Conservation (phyloP, 2,329 filamentous ascomycete species). For the Hymenoscyphus fraxineus region DNA sequence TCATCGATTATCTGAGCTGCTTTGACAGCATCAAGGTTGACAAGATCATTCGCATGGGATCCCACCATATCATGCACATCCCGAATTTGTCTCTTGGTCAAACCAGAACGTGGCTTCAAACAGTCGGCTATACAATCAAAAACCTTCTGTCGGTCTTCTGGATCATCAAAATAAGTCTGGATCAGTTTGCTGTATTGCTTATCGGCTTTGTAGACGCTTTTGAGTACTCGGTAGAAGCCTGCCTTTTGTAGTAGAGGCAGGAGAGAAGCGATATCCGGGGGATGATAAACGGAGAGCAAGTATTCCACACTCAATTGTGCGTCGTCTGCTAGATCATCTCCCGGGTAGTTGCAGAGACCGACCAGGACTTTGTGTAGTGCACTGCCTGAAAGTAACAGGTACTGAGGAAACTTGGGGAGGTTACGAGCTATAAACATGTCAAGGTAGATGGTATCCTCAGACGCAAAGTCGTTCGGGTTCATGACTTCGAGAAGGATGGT, state of each 20-base stretch:
- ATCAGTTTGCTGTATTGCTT: slow-evolving; percentile 76
- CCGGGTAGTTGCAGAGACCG: slow-evolving; percentile 81
- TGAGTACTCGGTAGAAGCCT: slow-evolving; percentile 85
- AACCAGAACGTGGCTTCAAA: slow-evolving; percentile 58
- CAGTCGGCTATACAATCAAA: slow-evolving; percentile 79
- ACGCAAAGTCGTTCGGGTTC: slow-evolving; percentile 69
- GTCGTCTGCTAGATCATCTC: slow-evolving; percentile 78
- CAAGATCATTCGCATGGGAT: slow-evolving; percentile 53
- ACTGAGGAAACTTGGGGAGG: slow-evolving; percentile 93
- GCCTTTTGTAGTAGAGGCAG: slow-evolving; percentile 76
- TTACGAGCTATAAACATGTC: slow-evolving; percentile 99
- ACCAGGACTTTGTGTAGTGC: slow-evolving; percentile 76
- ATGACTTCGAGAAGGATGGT: slow-evolving; percentile 90
- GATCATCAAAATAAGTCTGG: slow-evolving; percentile 80
- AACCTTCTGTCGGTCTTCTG: slow-evolving; percentile 67
- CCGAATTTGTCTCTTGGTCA: slow-evolving; percentile 66
- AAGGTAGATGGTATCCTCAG: slow-evolving; percentile 84
- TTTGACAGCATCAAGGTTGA: slow-evolving; percentile 51
- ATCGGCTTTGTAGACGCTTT: slow-evolving; percentile 78
- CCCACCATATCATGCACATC: slow-evolving; percentile 64
- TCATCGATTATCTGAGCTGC: slow-evolving; percentile 55
- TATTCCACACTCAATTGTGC: slow-evolving; percentile 98
- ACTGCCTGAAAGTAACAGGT: slow-evolving; percentile 84
- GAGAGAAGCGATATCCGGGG: slow-evolving; percentile 71
- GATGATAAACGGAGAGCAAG: slow-evolving; percentile 86